Base-by-base conservation (phyloP, 2,329 filamentous ascomycete species). In the Aspergillus fischeri region DNA sequence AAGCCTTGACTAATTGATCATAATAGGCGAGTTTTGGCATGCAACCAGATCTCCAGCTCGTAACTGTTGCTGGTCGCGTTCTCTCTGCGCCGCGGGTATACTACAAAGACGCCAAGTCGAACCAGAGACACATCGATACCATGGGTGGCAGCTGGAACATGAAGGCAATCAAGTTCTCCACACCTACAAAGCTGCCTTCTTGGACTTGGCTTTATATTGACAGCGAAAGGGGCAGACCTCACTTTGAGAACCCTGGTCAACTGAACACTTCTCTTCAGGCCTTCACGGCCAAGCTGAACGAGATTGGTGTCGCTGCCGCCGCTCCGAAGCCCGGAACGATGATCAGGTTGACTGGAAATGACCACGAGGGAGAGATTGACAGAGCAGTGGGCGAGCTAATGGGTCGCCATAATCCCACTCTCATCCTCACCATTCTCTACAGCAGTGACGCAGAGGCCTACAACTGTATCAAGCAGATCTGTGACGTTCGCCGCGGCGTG, bases 41-140 rank as follows among this genome's bases (percentile, higher is more conserved):
- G n/a, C 60, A 65, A 17, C 49, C 66, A 1, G 60, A 60, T 27
- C 56, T 61, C 2, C 59, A 73, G 75, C 79, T 96, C 35, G 77
- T 96, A 35, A 89, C 88, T 0, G 89, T 96, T 0, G 78, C 80
- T 0, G 92, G 85, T 1, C 86, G 92, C 5, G 82, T 93, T 44
- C 80, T 96, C 0, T 45, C 65, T 0, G 67, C 83, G 0, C 91
- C 91, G 0, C 65, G 62, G 0, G 74, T 96, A 28, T 70, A 75
- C 1, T 96, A 96, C 66, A 65, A 58, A 27, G 66, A 66, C 20
- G 54, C 51, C 3, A 64, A 65, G 14, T 49, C 41, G n/a, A 53
- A 54, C 3, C 62, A 65, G 38, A 60, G 65, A 47, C 25, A 17
- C 14, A 60, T 71, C 32, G 44, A 51, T 4, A 55, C 65, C 0